Base-by-base conservation (phyloP, 371 early-diverging fungal species). In the Syncephalastrum sp. region DNA sequence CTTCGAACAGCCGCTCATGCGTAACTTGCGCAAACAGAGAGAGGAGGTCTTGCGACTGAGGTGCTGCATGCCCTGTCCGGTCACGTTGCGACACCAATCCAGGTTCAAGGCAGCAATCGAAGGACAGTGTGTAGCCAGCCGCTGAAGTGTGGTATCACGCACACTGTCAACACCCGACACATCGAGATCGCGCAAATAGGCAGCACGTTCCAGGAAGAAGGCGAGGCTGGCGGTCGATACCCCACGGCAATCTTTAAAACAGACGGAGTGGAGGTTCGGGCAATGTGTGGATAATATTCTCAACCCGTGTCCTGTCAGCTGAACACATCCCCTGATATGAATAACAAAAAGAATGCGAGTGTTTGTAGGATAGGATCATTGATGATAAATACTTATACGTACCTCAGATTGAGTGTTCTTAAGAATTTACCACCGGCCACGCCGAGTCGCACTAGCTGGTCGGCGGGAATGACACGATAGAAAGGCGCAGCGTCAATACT, bases 21-120 rank as follows among this genome's bases (percentile, higher is more conserved):
- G 79, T 6, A 84, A 42, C 48, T 75, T 60, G 3, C 60, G 63
- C 5, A 84, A 59, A 1, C 74, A 63, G 16, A 81, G 29, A 4
- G 70, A 59, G 10, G 56, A 5, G 7, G 64, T 13, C 8, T 16
- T 23, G 10, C 47, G 47, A 23, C 47, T 16, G 14, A 52, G 21
- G 7, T 24, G 15, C 8, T 63, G 61, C 1, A 80, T 51, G 5
- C 81, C 84, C 1, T 61, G 49, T 0, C 80, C 82, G 5, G 79
- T 75, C 50, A 84, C 74, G 43, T 82, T 77, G 7, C 74, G 66
- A 50, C 84, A 84, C 82, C 82, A 82, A 12, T 71, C 74, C 8
- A 84, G 33, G 43, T 82, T 80, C 3, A 84, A 65, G 38, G 61
- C 63, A 41, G 75, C 71, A 4, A 84, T 56, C 16, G 64, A 57